Evolutionary conservation across 2,329 filamentous ascomycete species (phyloP).

Genomic region (Pseudogymnoascus sp.): DNA sequence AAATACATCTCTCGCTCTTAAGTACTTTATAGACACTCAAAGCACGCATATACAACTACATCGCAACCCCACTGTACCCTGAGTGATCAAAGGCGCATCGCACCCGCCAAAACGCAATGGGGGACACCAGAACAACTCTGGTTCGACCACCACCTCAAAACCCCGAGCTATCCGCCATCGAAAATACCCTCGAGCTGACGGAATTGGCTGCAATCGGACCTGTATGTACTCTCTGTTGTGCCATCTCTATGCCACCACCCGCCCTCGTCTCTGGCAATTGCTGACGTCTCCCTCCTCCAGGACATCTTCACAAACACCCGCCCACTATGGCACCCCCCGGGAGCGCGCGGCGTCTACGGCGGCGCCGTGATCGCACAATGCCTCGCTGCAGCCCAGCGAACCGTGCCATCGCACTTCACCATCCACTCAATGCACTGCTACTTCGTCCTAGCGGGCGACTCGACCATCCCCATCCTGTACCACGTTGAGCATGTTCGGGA

Average conservation of each 20-base stretch:
- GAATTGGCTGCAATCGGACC: slow-evolving; percentile 68
- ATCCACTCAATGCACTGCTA: slow-evolving; percentile 99
- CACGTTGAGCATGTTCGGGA: slow-evolving; percentile 91
- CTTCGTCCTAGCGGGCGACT: slow-evolving; percentile 86
- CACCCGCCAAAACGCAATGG: slow-evolving; percentile 18
- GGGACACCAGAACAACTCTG: slow-evolving; percentile 43
- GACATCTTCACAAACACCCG: slow-evolving; percentile 94
- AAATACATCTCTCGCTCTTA: neutral
- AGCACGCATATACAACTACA: neutral
- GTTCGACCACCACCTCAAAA: slow-evolving; percentile 69
- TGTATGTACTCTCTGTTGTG: slow-evolving; percentile 38
- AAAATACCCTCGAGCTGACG: slow-evolving; percentile 82
- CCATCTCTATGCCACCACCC: neutral
- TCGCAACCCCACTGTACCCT: neutral
- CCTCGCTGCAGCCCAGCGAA: slow-evolving; percentile 78
- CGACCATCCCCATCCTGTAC: slow-evolving; percentile 80
- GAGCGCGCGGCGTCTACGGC: slow-evolving; percentile 88
- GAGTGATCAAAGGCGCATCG: neutral
- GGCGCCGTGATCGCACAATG: slow-evolving; percentile 89
- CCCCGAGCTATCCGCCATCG: slow-evolving; percentile 67
- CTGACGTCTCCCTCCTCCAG: slow-evolving; percentile 31
- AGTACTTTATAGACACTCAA: neutral
- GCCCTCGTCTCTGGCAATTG: neutral
- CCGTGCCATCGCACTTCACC: slow-evolving; percentile 70
- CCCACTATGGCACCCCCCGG: slow-evolving; percentile 83